A percentile compares a stretch with the other conserved stretches of the same genome.
phyloP scores from a whole-genome alignment of 257 asterid genomes.

The Osmanthus fragrans region DNA sequence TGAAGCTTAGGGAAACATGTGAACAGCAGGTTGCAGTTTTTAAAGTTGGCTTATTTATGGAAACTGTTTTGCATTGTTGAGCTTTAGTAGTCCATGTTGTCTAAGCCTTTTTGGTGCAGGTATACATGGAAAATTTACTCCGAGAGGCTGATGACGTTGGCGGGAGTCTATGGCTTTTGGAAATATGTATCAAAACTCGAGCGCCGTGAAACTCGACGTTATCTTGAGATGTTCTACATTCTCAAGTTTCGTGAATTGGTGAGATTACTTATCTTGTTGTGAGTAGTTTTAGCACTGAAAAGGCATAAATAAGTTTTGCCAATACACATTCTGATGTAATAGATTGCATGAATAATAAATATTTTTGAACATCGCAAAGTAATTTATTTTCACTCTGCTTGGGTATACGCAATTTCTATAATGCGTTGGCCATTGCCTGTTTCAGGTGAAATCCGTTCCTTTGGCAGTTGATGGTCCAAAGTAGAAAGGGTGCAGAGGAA shows the following conservation, averaged over 20 bases:
- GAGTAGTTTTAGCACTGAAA: background rate
- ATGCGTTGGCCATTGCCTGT: background rate
- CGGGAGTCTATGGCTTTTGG: slow-evolving; percentile 98
- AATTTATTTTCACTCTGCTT: background rate
- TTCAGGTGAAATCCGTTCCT: slow-evolving; percentile 81
- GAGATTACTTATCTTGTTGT: slow-evolving; percentile 13
- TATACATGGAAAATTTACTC: slow-evolving; percentile 95
- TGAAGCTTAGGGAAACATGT: no score
- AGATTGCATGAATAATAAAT: background rate
- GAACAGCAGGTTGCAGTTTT: background rate
- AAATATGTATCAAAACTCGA: slow-evolving; percentile 83
- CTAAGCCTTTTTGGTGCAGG: slow-evolving; percentile 36
- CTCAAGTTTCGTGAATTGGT: slow-evolving; percentile 91
- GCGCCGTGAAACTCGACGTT: slow-evolving; percentile 88
- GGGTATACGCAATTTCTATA: background rate
- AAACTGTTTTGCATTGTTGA: background rate
- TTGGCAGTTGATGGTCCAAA: slow-evolving; percentile 55
- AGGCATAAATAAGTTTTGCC: background rate
- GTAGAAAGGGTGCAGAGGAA: slow-evolving; percentile 1
- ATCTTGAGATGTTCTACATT: slow-evolving; percentile 97
- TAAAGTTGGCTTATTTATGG: background rate
- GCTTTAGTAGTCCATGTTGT: background rate
- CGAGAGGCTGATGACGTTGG: slow-evolving; percentile 85
- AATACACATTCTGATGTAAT: no score
- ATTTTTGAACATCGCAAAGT: background rate